phyloP scores from a whole-genome alignment of 2,329 filamentous ascomycete species.

The Nigrograna mackinnonii region DNA sequence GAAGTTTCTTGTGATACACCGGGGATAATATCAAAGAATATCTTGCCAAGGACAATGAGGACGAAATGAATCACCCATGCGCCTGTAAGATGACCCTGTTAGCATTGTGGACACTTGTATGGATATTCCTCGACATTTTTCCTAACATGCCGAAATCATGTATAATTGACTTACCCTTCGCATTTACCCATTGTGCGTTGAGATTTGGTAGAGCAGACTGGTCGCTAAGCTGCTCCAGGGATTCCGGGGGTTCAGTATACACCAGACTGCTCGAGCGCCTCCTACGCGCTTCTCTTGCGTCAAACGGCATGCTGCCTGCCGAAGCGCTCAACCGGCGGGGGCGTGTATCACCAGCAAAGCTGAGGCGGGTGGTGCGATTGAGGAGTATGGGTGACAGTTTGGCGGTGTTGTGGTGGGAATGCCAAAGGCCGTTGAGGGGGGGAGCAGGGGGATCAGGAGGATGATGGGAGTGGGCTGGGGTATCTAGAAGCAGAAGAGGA shows the following conservation, averaged over 20 bases:
- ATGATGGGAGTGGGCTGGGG: constrained; percentile 6
- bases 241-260: constrained; percentile 96
- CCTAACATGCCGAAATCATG: not conserved
- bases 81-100: constrained; percentile 57
- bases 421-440: constrained; percentile 1
- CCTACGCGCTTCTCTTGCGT: constrained; percentile 69
- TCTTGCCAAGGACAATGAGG: constrained; percentile 87
- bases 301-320: constrained; percentile 36
- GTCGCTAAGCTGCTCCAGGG: constrained; percentile 95
- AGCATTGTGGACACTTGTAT: constrained; percentile 1
- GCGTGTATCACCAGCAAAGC: constrained; percentile 81
- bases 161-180: constrained; percentile 74
- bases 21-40: constrained; percentile 95
- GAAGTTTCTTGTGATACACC: constrained; percentile 97
- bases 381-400: constrained; percentile 94
- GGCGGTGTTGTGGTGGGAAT: constrained; percentile 62
- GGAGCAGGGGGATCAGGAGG: not conserved
- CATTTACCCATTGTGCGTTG: constrained; percentile 98
- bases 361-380: constrained; percentile 75
- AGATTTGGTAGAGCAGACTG: constrained; percentile 93
- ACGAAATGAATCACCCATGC: constrained; percentile 98
- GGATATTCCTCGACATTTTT: not conserved
- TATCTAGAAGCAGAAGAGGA: constrained; percentile 5
- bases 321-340: constrained; percentile 39
- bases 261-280: constrained; percentile 97